phyloP scores from a whole-genome alignment of 192 early-diverging fungal species.

The Podochytrium sp. region DNA sequence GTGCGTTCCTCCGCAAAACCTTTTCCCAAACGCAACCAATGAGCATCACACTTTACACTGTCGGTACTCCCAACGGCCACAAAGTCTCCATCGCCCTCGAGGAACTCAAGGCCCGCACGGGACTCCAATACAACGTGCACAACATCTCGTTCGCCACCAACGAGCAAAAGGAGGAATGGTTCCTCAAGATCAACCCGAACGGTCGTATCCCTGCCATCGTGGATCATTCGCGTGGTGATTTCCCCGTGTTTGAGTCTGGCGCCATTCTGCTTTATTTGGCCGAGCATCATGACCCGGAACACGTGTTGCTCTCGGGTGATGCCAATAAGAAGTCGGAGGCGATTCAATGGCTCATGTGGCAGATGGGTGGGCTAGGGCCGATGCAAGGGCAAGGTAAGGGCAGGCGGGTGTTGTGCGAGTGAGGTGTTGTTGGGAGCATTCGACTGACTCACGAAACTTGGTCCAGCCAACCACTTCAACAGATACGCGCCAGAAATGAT shows the following conservation, averaged over 20 bases:
- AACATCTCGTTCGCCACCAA: slow-evolving; percentile 43
- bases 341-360: slow-evolving; percentile 64
- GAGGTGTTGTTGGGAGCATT: slow-evolving; percentile 8
- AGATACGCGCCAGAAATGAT: slow-evolving; percentile 54
- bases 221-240: slow-evolving; percentile 54
- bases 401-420: not conserved
- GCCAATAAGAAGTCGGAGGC: slow-evolving; percentile 44
- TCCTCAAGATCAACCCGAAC: slow-evolving; percentile 49
- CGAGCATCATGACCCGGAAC: slow-evolving; percentile 54
- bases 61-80: slow-evolving; percentile 59
- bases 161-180: slow-evolving; percentile 50
- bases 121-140: slow-evolving; percentile 39
- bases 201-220: slow-evolving; percentile 56
- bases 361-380: slow-evolving; percentile 45
- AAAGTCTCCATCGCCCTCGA: slow-evolving; percentile 54
- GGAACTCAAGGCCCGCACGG: slow-evolving; percentile 42
- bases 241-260: slow-evolving; percentile 59
- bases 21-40: not conserved
- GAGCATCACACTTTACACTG: slow-evolving; percentile 43
- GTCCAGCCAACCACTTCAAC: slow-evolving; percentile 58
- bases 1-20: not conserved
- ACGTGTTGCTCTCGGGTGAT: slow-evolving; percentile 49
- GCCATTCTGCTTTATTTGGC: slow-evolving; percentile 64
- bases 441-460: slow-evolving; percentile 25
- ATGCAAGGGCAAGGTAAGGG: too few relatives aligned